phyloP scores from a whole-genome alignment of 2,329 filamentous ascomycete genomes.

The Cladosporium sp. region DNA sequence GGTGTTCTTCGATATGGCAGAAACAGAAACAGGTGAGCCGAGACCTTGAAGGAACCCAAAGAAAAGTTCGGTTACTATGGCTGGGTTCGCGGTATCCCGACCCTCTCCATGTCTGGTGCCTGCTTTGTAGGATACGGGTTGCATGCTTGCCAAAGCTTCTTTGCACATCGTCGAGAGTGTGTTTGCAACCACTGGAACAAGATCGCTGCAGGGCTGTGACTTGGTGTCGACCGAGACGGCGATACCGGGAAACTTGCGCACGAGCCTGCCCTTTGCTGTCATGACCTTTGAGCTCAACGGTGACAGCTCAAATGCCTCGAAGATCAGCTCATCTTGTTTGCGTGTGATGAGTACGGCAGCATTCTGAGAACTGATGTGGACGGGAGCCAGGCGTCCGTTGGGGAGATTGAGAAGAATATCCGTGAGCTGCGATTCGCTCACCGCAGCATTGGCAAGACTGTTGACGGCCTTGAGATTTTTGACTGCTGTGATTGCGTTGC shows the following conservation, averaged over 20 bases:
- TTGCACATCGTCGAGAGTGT: constrained; percentile 27
- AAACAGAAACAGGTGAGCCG: constrained; percentile 43
- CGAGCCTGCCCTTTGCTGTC: constrained; percentile 51
- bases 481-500: constrained; percentile 28
- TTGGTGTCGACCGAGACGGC: constrained; percentile 39
- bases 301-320: constrained; percentile 64
- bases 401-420: constrained; percentile 7
- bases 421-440: neutral
- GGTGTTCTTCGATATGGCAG: constrained; percentile 37
- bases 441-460: neutral
- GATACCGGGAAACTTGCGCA: constrained; percentile 58
- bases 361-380: constrained; percentile 24
- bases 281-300: constrained; percentile 55
- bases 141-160: constrained; percentile 24
- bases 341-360: constrained; percentile 30
- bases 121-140: constrained; percentile 48
- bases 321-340: constrained; percentile 40
- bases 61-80: constrained; percentile 60
- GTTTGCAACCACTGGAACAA: constrained; percentile 16
- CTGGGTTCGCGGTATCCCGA: constrained; percentile 59
- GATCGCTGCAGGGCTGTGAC: constrained; percentile 41
- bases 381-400: constrained; percentile 6
- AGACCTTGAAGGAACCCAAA: constrained; percentile 60
- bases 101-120: constrained; percentile 58
- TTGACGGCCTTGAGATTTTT: neutral